Base-by-base conservation (phyloP, 2,329 filamentous ascomycete species). In the Penicillium aurantiogriseum region DNA sequence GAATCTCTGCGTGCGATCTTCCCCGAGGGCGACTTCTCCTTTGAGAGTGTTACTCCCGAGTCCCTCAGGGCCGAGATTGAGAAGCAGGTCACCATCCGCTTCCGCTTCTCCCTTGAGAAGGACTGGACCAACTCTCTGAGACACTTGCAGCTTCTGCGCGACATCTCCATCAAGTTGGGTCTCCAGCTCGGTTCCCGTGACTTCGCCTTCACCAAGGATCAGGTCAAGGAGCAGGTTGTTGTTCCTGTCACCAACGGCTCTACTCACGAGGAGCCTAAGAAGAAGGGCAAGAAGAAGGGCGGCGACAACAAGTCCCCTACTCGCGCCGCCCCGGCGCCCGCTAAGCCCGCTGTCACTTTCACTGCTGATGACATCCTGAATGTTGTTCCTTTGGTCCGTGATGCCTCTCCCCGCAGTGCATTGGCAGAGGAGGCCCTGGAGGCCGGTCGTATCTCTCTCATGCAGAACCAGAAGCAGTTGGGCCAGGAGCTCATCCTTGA, bases 401-500 rank as follows among this genome's bases (percentile, higher is more conserved):
- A 99, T 73, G 94, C 94, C 4, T 88, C 90, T 59, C 94, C 93
- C 39, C 89, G 91, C 76, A 97, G 92, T 73, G 82, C 91, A 27
- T 83, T 99, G 60, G 93, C 94, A 0, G 94, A 99, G 74, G 94
- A 99, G 77, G 93, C 94, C 15, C 82, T 99, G 43, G 94, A 99
- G 76, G 94, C 93, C 56, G 94, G 94, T 25, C 90, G 92, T 52
- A 93, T 99, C 71, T 97, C 93, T n/a, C 87, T 99, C 60, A 86
- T 94, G 67, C 93, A 97, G 73, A 89, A 91, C 72, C 92, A 99
- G 80, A 93, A 90, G 79, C 94, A 97, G 77, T 85, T 99, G 45
- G 94, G 94, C 40, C 92, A 97, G 76, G 94, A 99, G 76, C 84
- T 99, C 56, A 84, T 99, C 31, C 80, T 97, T n/a, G 94, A 99